Evolutionary conservation across 495 filamentous ascomycete genomes (phyloP), one percentile per base, ranked within the genome.

Genomic region (Penicillium goetzii): DNA sequence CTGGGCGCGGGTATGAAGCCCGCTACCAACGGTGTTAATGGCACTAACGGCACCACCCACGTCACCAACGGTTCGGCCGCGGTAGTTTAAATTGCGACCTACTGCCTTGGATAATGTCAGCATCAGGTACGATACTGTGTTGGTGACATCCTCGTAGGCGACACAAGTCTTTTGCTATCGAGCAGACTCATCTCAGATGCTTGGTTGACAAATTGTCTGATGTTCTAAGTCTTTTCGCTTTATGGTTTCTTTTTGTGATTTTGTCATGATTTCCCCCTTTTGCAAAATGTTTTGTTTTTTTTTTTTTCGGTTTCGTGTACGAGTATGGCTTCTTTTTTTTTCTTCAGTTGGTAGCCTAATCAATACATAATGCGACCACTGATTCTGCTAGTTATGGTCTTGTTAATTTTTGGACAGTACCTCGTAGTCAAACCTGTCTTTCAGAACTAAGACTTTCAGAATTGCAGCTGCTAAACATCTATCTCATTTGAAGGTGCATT

Each of bases 241-340:
- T 53, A 52, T 33, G 25, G 23, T 23, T 40, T 32, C 5, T 63
- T 57, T 62, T 47, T 51, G 30, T 66, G 54, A 49, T 58, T 64
- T 40, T 17, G 56, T 57, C 58, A 71, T 72, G 69, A 70, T 74
- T 72, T 74, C 71, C 71, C 71, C 69, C 65, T 62, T 54, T 57
- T 55, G 68, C 58, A 68, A 36, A 51, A 50, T 23, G 50, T 28
- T 23, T 41, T 36, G 7, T 21, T 57, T 6, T 38, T 40, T 56
- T 47, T 65, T 57, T 6, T 38, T 40, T 56, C 41, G 63, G 25
- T 60, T 25, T 52, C 50, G 38, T 71, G 71, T 72, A 71, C 58
- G 58, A 70, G 62, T 72, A 73, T 63, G 58, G 32, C 26, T 57
- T 32, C 14, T 11, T 57, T 49, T 49, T 38, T 51, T 65, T 40